phyloP scores from a whole-genome alignment of 129 eudicot species.

The Lactuca saligna region DNA sequence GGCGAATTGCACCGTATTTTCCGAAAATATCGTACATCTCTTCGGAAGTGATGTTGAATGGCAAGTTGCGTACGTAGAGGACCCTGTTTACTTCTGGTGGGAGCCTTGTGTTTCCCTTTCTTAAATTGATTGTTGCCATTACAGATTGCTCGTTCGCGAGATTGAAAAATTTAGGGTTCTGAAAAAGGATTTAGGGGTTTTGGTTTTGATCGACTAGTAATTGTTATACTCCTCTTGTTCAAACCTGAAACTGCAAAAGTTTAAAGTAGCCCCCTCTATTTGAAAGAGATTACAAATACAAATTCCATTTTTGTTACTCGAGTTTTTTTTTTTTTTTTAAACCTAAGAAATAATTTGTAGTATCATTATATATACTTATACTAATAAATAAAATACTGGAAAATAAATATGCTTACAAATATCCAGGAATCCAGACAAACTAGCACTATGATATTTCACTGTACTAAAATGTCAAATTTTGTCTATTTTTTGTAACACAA shows the following conservation, averaged over 20 bases:
- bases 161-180: constrained; percentile 23
- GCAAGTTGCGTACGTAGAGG: constrained; percentile 63
- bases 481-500: too few relatives aligned
- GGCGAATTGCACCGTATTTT: constrained; percentile 82
- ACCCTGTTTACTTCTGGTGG: constrained; percentile 83
- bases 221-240: not conserved
- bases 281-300: not conserved
- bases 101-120: constrained; percentile 66
- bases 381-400: too few relatives aligned
- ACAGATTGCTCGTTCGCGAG: not conserved
- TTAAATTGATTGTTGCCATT: constrained; percentile 60
- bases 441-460: too few relatives aligned
- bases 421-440: too few relatives aligned
- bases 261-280: not conserved
- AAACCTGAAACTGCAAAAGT: not conserved
- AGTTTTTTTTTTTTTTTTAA: not conserved
- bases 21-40: constrained; percentile 95
- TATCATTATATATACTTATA: too few relatives aligned
- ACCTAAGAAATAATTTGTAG: not conserved
- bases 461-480: too few relatives aligned
- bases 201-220: not conserved
- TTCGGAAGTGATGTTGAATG: constrained; percentile 83
- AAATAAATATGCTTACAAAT: too few relatives aligned
- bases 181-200: constrained; percentile 4
- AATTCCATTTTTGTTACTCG: not conserved